Conservation (phyloP, 345 rosid genomes). For the Murraya paniculata region DNA sequence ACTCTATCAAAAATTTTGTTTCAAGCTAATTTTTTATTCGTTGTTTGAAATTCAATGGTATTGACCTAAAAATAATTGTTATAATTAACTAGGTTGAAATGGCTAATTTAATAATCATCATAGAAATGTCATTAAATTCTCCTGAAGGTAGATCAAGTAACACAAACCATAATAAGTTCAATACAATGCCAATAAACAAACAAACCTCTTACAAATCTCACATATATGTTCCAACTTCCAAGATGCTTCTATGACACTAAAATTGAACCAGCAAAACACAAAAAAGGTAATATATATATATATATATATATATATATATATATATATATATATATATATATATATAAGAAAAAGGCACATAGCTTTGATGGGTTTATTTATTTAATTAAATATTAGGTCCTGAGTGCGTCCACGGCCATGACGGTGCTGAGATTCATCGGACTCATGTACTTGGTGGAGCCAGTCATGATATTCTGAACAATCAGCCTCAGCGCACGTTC, state of each 20-base stretch:
- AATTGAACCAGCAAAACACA: no score
- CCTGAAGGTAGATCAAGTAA: neutral
- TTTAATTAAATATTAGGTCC: conserved; percentile 8
- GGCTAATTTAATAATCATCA: neutral
- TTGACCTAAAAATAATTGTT: no score
- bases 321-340: neutral
- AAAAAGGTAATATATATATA: neutral
- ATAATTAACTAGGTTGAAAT: no score
- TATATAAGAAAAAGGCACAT: neutral
- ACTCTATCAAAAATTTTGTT: no score
- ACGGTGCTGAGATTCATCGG: conserved; percentile 88
- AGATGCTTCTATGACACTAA: no score
- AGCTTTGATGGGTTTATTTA: neutral
- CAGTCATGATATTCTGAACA: conserved; percentile 44
- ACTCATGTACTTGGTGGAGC: conserved; percentile 47
- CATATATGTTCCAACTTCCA: no score
- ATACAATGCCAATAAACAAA: neutral
- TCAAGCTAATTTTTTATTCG: no score
- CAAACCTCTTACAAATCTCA: neutral
- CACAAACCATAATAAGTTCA: neutral
- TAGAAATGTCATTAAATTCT: neutral
- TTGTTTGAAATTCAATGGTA: no score
- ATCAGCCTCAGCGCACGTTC: conserved; percentile 71
- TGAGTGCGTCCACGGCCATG: conserved; percentile 41
- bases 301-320: neutral